Conservation (phyloP, 2,329 filamentous ascomycete species). For the Phyllosticta citriasiana region DNA sequence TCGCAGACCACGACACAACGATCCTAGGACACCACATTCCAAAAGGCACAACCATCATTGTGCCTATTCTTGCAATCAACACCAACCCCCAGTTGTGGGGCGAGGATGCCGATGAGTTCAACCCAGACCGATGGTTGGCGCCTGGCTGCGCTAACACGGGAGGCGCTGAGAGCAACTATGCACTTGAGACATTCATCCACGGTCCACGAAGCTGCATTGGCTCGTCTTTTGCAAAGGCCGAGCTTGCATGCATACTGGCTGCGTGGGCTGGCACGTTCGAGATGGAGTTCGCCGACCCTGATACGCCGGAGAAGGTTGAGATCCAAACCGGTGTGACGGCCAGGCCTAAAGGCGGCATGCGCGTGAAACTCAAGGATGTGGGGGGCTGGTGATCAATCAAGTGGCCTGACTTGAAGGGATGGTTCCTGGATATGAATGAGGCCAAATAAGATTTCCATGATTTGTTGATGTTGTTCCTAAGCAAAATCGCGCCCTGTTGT, state of each 20-base stretch:
- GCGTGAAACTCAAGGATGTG: constrained; percentile 56
- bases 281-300: constrained; percentile 52
- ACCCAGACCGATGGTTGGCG: constrained; percentile 52
- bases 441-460: background rate
- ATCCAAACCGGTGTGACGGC: constrained; percentile 64
- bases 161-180: constrained; percentile 65
- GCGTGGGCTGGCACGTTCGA: constrained; percentile 67
- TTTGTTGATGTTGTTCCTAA: background rate
- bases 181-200: constrained; percentile 73
- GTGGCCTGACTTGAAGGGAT: background rate
- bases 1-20: constrained; percentile 53
- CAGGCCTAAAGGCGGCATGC: constrained; percentile 61
- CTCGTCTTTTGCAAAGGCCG: constrained; percentile 66
- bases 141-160: constrained; percentile 49
- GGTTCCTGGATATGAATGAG: background rate
- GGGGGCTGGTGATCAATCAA: constrained; percentile 48
- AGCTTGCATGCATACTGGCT: constrained; percentile 77
- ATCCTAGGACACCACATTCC: constrained; percentile 58
- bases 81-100: constrained; percentile 64
- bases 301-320: constrained; percentile 43
- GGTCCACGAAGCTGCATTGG: constrained; percentile 83
- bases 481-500: background rate
- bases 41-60: constrained; percentile 57
- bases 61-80: constrained; percentile 61
- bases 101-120: constrained; percentile 60